Base-by-base conservation (phyloP, 140 eudicot genomes). In the Oenanthe javanica region DNA sequence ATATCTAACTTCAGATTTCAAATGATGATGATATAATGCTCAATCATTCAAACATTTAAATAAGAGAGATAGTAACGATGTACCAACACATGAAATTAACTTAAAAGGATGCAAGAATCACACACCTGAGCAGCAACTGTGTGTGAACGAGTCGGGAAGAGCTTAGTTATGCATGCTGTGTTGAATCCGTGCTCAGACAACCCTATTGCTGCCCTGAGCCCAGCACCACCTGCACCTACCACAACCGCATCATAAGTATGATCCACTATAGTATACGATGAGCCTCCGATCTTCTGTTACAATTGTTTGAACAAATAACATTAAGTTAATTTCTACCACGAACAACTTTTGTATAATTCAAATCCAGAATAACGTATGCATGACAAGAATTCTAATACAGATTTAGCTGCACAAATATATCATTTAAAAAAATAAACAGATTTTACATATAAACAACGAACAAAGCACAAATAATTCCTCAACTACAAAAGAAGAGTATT, bases 151-250 rank as follows among this genome's bases (percentile, higher is more conserved):
- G 99, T 95, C 1, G 99, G 99, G 23, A 95, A 95, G 80, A 95
- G 91, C 84, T 95, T 95, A 38, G 99, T 95, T 77, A 95, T 93
- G 82, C 99, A 95, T 84, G 99, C 99, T 18, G 99, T 95, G 77
- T 95, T 92, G 81, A 95, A 95, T 73, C 99, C 99, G 59, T 92
- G 97, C 89, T 95, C 99, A 23, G 99, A 95, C 47, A 95, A 50
- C 77, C 99, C 99, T 79, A 95, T 95, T 4, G 99, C 99, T 38
- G 99, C 99, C 75, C 99, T 85, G 38, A 95, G 92, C 21, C 99
- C 99, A 10, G 99, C 99, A 43, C 99, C 99, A 40, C 99, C 99
- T 3, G 99, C 99, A 43, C 99, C 99, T 54, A 95, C 97, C 83
- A 95, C 99, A 49, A 95, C 97, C 2, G 99, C 98, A 49, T 95